Base-by-base conservation (phyloP, 352 stramenopile species). In the Peronospora destructor region DNA sequence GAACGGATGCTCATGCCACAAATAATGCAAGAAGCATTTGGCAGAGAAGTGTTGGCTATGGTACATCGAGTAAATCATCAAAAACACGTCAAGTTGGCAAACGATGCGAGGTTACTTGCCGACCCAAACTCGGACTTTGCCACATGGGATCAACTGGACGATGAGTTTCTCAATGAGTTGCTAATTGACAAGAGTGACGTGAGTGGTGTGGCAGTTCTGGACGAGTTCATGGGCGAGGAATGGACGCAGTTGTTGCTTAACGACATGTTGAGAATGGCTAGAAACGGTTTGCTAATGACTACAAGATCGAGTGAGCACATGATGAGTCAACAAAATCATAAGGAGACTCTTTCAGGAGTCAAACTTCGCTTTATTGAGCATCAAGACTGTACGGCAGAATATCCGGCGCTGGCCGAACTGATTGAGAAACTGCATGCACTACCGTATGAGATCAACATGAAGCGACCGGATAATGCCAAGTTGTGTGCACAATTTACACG, bases 1-100 rank as follows among this genome's bases (percentile, higher is more conserved):
- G 83, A 95, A 56, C 46, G 50, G 1, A 56, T 75, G 48, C 69
- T 93, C 29, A 29, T 78, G 28, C 83, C 83, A 1, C 83, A 94
- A 44, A 71, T 94, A 6, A 56, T 91, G 32, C 84, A 92, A 39
- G 83, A 95, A 50, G 83, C 83, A 0, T 94, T 95, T 64, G 81
- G 69, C 0, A 66, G 84, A 34, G 80, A 95, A 48, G 64, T 94
- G 16, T 44, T 94, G 28, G 66, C 70, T 9, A 91, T 95, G 78
- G 73, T 95, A 14, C 83, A 87, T 39, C 79, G 79, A 5, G 71
- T 94, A 11, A 92, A 91, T 55, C 64, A 71, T 48, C 73, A 89
- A 51, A 91, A 93, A 53, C 82, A 93, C 48, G 63, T 77, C 19
- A 40, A 84, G 48, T 49, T 95, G 10, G 80, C 81, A 3, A 84